Evolutionary conservation across 148 eudicot species (phyloP), one percentile per base, ranked within the genome.

Genomic region (Beta vulgaris): DNA sequence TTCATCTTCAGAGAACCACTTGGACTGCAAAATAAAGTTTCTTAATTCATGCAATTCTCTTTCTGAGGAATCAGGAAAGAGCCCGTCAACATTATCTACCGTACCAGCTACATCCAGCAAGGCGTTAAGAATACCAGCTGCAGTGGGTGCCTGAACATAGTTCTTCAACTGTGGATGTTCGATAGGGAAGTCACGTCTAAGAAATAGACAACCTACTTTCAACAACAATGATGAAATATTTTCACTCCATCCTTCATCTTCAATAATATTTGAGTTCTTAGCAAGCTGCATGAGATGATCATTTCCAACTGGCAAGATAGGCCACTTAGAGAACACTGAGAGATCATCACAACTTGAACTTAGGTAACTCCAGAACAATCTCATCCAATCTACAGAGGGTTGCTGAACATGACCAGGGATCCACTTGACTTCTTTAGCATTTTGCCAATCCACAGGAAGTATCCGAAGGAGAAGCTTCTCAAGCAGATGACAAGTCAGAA

Each of bases 211-310:
- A 58, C 99, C 99, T 68, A 84, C 88, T 89, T 81, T 92, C 73
- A 86, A 78, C 85, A 95, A 72, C 84, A 95, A 78, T 25, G 94
- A 87, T 25, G 87, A 85, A 84, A 95, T 87, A 73, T 92, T 95
- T 86, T 95, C 99, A 84, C 97, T 95, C 99, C 98, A 95, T 43
- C 97, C 98, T 77, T 89, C 94, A 77, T 95, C 90, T 81, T 86
- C 88, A 73, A 95, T 89, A 67, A 95, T 89, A 83, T 88, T 89
- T 68, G 99, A 95, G 80, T 88, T 89, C 75, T 86, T 73, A 71
- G 86, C 88, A 76, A 95, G 97, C 78, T 86, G 97, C 83, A 89
- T 73, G 29, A 95, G 98, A 85, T 63, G 49, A 85, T 79, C 69
- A 62, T 83, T 84, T 79, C 90, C 97, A 76, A 92, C 98, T 14